Evolutionary conservation across 805 yeast species (phyloP).

Genomic region (Teunomyces tritomae): DNA sequence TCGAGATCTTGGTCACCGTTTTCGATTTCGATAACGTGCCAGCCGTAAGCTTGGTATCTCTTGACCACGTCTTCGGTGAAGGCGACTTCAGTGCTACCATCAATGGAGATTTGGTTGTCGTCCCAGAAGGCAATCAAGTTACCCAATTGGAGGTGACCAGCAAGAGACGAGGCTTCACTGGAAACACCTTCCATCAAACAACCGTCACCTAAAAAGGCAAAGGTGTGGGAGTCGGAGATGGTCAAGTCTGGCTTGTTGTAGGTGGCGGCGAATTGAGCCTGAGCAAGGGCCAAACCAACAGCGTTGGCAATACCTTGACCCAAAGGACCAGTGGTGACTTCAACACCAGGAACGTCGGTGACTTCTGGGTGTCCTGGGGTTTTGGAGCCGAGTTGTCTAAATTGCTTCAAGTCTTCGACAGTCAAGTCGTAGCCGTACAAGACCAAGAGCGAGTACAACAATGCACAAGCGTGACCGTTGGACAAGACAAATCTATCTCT

Average conservation of each 20-base stretch:
- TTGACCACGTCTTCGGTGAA: conserved; percentile 89
- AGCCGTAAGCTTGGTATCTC: conserved; percentile 90
- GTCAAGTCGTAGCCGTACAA: conserved; percentile 79
- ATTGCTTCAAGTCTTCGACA: conserved; percentile 82
- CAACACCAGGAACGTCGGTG: conserved; percentile 81
- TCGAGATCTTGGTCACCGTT: conserved; percentile 79
- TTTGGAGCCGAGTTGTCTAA: conserved; percentile 86
- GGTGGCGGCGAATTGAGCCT: conserved; percentile 85
- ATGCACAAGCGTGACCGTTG: conserved; percentile 95
- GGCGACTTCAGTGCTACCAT: conserved; percentile 85
- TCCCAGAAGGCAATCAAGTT: conserved; percentile 95
- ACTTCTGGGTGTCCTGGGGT: conserved; percentile 98
- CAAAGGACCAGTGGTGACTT: conserved; percentile 97
- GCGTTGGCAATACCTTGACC: conserved; percentile 98
- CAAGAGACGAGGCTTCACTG: conserved; percentile 89
- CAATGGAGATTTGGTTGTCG: conserved; percentile 95
- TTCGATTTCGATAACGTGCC: conserved; percentile 78
- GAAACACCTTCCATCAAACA: conserved; percentile 98
- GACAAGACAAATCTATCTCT: conserved; percentile 94
- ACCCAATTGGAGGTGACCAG: conserved; percentile 93
- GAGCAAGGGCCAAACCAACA: conserved; percentile 95
- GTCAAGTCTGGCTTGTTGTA: conserved; percentile 84
- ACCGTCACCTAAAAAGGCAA: conserved; percentile 90
- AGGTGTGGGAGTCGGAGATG: conserved; percentile 73
- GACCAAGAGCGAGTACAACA: conserved; percentile 81